Evolutionary conservation across 768 basidiomycete genomes (phyloP).

Genomic region (Mycena rebaudengoi): DNA sequence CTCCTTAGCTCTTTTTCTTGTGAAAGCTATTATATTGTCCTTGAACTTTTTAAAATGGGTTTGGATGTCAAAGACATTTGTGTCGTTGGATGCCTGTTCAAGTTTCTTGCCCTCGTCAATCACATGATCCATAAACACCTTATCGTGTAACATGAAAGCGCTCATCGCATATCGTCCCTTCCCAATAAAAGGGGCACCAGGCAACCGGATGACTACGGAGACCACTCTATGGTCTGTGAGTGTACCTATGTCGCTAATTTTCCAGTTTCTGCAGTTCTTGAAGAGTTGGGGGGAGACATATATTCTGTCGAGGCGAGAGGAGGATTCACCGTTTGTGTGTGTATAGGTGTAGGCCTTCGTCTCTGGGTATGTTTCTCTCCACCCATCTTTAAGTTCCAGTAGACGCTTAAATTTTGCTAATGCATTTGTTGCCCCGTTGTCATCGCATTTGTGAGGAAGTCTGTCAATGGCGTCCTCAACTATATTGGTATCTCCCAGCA

Average conservation of each 20-base stretch:
- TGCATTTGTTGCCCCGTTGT: neutral
- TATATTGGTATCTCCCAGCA: slow-evolving; percentile 19
- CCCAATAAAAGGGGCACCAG: no score
- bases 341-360: neutral
- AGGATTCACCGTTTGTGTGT: neutral
- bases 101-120: no score
- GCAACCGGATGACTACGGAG: neutral
- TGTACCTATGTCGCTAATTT: neutral
- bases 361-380: neutral
- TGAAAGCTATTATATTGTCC: no score
- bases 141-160: no score
- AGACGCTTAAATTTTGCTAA: neutral
- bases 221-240: neutral
- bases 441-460: neutral
- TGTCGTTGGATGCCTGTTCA: no score
- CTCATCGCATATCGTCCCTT: no score
- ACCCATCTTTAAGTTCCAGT: slow-evolving; percentile 11
- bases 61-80: no score
- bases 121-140: no score
- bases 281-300: neutral
- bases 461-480: neutral
- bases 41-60: no score
- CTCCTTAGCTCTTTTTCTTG: no score
- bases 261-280: neutral
- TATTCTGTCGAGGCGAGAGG: neutral